phyloP scores from a whole-genome alignment of 2,329 filamentous ascomycete genomes.

The Cercospora sp. region DNA sequence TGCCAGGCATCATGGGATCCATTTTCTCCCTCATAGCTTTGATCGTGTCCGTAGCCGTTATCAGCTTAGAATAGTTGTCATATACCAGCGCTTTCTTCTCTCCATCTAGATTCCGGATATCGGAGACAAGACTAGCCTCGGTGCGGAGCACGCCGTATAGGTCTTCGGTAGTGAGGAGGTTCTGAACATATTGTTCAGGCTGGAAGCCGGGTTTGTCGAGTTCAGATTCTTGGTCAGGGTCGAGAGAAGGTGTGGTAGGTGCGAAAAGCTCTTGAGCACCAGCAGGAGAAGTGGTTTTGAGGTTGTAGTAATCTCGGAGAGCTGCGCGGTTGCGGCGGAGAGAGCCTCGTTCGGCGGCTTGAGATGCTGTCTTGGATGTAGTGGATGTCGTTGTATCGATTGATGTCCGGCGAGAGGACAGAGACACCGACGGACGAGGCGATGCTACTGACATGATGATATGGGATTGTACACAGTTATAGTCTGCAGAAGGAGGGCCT shows the following conservation, averaged over 20 bases:
- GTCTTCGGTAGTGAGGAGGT: constrained; percentile 61
- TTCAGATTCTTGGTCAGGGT: constrained; percentile 65
- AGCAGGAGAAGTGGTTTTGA: constrained; percentile 51
- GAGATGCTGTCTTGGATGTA: constrained; percentile 30
- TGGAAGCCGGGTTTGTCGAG: constrained; percentile 75
- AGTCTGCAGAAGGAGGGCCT: not conserved
- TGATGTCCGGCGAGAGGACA: constrained; percentile 70
- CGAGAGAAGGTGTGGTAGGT: constrained; percentile 37
- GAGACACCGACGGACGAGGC: constrained; percentile 59
- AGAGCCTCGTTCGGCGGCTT: constrained; percentile 46
- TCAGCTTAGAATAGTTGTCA: constrained; percentile 96
- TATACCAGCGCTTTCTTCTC: constrained; percentile 97
- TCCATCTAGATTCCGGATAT: constrained; percentile 86
- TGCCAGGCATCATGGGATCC: constrained; percentile 74
- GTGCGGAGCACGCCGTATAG: constrained; percentile 68
- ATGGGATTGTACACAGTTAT: not conserved
- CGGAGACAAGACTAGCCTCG: constrained; percentile 69
- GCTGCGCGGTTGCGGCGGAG: constrained; percentile 74
- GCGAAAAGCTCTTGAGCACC: constrained; percentile 8
- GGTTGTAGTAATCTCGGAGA: constrained; percentile 91
- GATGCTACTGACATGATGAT: constrained; percentile 59
- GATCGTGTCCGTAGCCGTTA: constrained; percentile 95
- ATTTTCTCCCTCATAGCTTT: constrained; percentile 81
- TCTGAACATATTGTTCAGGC: constrained; percentile 65
- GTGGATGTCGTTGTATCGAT: constrained; percentile 54